A percentile compares a stretch with the other conserved stretches of the same genome.
phyloP scores from a whole-genome alignment of 2,329 filamentous ascomycete genomes.

The Pseudogymnoascus sp. region DNA sequence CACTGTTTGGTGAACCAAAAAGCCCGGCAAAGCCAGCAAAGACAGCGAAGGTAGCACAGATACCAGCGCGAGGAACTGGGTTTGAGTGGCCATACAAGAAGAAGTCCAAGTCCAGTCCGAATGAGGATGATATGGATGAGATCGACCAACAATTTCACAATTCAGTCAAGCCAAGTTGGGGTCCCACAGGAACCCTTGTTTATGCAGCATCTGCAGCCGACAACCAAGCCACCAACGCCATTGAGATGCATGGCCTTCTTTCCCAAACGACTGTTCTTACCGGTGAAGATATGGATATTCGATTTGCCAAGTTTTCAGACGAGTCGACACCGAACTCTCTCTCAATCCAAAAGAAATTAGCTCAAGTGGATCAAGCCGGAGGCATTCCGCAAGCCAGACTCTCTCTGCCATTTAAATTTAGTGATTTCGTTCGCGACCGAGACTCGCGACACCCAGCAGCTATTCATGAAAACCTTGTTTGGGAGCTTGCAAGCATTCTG shows the following conservation, averaged over 20 bases:
- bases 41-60: neutral
- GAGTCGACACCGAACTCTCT: slow-evolving; percentile 52
- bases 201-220: slow-evolving; percentile 40
- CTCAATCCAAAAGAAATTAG: slow-evolving; percentile 46
- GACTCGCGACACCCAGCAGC: slow-evolving; percentile 36
- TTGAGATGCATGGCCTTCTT: slow-evolving; percentile 40
- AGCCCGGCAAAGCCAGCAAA: slow-evolving; percentile 46
- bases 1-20: slow-evolving; percentile 71
- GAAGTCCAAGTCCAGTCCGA: slow-evolving; percentile 60
- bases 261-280: slow-evolving; percentile 51
- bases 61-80: neutral
- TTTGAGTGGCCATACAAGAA: slow-evolving; percentile 80
- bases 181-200: slow-evolving; percentile 64
- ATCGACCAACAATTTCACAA: slow-evolving; percentile 62
- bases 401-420: slow-evolving; percentile 39
- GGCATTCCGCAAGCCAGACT: slow-evolving; percentile 55
- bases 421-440: slow-evolving; percentile 39
- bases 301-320: slow-evolving; percentile 55
- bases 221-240: slow-evolving; percentile 21
- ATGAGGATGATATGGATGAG: slow-evolving; percentile 53
- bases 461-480: slow-evolving; percentile 66
- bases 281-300: slow-evolving; percentile 56
- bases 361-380: slow-evolving; percentile 46
- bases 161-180: slow-evolving; percentile 73
- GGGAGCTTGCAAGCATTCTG: slow-evolving; percentile 79